Percentiles rank a stretch among this genome's conserved stretches.
phyloP scores from a whole-genome alignment of 768 basidiomycete genomes.

The Phaffia tasmanica region DNA sequence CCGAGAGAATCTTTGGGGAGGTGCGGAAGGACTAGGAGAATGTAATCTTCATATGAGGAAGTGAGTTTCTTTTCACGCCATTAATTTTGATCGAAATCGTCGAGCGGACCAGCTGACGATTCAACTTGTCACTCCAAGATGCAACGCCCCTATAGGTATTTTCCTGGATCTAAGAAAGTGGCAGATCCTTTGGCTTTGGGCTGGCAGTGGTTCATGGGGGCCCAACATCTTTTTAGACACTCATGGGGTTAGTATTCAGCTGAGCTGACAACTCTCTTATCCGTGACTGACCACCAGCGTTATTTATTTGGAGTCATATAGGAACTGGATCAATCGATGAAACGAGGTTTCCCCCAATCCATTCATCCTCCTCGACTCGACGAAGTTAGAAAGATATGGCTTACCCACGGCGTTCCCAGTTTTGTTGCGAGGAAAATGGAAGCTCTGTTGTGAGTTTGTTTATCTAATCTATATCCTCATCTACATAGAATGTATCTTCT shows the following conservation, averaged over 20 bases:
- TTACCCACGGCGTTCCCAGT: conserved; percentile 79
- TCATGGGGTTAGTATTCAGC: conserved; percentile 53
- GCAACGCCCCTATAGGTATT: conserved; percentile 75
- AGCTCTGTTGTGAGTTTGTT: conserved; percentile 30
- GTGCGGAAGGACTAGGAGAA: conserved; percentile 59
- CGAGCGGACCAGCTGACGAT: background rate
- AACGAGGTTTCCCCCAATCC: conserved; percentile 79
- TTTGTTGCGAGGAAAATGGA: conserved; percentile 81
- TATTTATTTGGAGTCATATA: background rate
- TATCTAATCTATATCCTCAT: background rate
- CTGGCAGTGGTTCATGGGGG: conserved; percentile 75
- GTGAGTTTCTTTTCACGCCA: conserved; percentile 46
- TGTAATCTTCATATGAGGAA: conserved; percentile 92
- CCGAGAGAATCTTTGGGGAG: conserved; percentile 44
- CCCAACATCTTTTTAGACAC: conserved; percentile 84
- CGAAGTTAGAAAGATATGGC: conserved; percentile 76
- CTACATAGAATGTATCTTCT: background rate
- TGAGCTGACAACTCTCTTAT: background rate
- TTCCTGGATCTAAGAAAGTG: conserved; percentile 89
- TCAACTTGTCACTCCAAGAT: conserved; percentile 44
- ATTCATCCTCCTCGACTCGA: conserved; percentile 78
- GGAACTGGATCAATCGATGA: conserved; percentile 35
- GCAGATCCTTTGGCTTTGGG: conserved; percentile 76
- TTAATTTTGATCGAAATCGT: conserved; percentile 2
- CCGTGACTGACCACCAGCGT: background rate